These are phyloP conservation scores for Luzula sylvatica DNA, from an alignment of 176 grass and related monocot species.

Conservation along the genomic window DNA sequence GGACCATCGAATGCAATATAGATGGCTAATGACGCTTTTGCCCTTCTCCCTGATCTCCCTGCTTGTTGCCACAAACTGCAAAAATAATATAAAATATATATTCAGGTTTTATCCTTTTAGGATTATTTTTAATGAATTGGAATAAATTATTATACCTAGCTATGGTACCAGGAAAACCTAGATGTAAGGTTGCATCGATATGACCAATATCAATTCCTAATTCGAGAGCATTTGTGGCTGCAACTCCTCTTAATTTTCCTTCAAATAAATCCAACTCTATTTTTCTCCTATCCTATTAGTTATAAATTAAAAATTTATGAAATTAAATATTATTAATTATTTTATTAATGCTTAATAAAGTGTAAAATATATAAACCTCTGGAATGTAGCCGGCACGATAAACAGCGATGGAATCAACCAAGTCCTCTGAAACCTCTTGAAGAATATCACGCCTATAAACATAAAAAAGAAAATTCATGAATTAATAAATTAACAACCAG, in stretches of 20 bases:
- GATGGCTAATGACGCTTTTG: conserved; percentile 72
- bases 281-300: conserved; percentile 78
- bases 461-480: neutral
- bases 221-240: conserved; percentile 95
- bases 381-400: conserved; percentile 92
- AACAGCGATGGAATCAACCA: conserved; percentile 67
- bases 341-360: neutral
- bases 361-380: conserved; percentile 36
- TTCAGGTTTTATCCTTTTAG: no score
- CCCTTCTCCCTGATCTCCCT: conserved; percentile 84
- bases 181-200: conserved; percentile 96
- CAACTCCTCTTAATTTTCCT: conserved; percentile 67
- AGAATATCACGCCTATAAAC: conserved; percentile 80
- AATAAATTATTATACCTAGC: conserved; percentile 44
- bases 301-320: conserved; percentile 1
- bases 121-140: no score
- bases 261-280: conserved; percentile 81
- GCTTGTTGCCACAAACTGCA: conserved; percentile 96
- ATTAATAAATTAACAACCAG: conserved; percentile 5
- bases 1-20: conserved; percentile 90
- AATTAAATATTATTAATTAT: conserved; percentile 1
- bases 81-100: conserved; percentile 21
- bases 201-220: conserved; percentile 88
- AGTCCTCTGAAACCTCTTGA: conserved; percentile 41
- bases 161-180: conserved; percentile 95